Conservation (phyloP, 305 asterid genomes). For the Fraxinus ornus region DNA sequence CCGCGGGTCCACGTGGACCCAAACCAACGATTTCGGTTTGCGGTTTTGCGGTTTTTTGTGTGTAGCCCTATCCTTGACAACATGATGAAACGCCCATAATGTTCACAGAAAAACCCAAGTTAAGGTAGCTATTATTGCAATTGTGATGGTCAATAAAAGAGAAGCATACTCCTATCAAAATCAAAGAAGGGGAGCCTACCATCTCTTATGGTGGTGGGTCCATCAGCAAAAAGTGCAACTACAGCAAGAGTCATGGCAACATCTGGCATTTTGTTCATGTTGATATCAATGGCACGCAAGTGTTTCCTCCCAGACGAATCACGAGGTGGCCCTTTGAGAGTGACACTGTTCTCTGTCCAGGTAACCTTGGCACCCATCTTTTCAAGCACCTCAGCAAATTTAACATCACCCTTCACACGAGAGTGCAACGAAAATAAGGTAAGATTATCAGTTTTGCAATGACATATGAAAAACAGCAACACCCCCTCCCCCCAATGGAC, state of each 20-base stretch:
- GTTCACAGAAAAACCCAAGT: background rate
- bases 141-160: background rate
- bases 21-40: too few relatives aligned
- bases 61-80: too few relatives aligned
- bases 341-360: conserved; percentile 95
- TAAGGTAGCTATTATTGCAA: background rate
- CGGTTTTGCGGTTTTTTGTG: too few relatives aligned
- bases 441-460: background rate
- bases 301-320: conserved; percentile 65
- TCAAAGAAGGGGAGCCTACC: conserved; percentile 44
- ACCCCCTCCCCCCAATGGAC: background rate
- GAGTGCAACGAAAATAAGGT: background rate
- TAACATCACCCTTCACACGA: conserved; percentile 80
- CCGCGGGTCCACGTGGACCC: too few relatives aligned
- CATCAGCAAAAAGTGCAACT: conserved; percentile 94
- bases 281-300: conserved; percentile 70
- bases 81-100: background rate
- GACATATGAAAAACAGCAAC: background rate
- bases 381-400: conserved; percentile 95
- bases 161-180: background rate
- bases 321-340: conserved; percentile 80
- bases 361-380: conserved; percentile 95
- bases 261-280: conserved; percentile 99
- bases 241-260: conserved; percentile 99
- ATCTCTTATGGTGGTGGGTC: conserved; percentile 92